phyloP scores from a whole-genome alignment of 352 stramenopile species.

The Phytopythium cucurbitacearum region DNA sequence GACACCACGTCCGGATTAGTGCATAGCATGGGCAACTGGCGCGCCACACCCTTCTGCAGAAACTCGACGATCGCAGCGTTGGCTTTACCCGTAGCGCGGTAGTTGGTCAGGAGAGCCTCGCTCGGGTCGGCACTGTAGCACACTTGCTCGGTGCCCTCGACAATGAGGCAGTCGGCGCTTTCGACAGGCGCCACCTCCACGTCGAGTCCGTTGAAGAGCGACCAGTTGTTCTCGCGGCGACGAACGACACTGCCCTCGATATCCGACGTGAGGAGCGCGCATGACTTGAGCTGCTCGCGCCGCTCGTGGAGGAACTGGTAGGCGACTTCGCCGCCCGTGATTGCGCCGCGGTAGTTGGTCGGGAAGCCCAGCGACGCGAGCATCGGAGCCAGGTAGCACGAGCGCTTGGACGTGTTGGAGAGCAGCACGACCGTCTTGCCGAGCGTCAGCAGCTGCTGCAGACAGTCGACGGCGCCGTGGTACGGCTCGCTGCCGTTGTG shows the following conservation, averaged over 20 bases:
- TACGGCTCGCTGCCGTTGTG: slow-evolving; percentile 84
- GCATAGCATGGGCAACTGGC: slow-evolving; percentile 74
- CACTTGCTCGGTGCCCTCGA: slow-evolving; percentile 52
- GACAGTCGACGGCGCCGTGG: slow-evolving; percentile 53
- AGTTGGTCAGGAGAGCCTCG: slow-evolving; percentile 35
- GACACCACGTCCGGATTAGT: slow-evolving; percentile 87
- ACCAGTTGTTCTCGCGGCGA: slow-evolving; percentile 28
- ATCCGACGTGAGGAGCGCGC: slow-evolving; percentile 38
- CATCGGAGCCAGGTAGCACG: slow-evolving; percentile 34
- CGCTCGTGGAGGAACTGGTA: slow-evolving; percentile 32
- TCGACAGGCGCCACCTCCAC: slow-evolving; percentile 33
- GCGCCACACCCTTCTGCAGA: slow-evolving; percentile 42
- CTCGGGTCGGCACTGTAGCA: slow-evolving; percentile 34
- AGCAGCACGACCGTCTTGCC: slow-evolving; percentile 84
- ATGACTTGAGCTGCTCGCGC: slow-evolving; percentile 18
- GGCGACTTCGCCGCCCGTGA: slow-evolving; percentile 55
- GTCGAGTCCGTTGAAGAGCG: slow-evolving; percentile 47
- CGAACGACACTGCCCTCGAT: slow-evolving; percentile 24
- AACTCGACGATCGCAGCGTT: slow-evolving; percentile 35
- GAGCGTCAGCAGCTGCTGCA: slow-evolving; percentile 42
- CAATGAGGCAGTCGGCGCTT: slow-evolving; percentile 43
- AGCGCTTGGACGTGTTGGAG: slow-evolving; percentile 86
- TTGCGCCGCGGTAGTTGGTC: slow-evolving; percentile 37
- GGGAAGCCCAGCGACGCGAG: slow-evolving; percentile 71
- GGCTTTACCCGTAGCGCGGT: slow-evolving; percentile 35